Conservation (phyloP, 257 asterid species). For the Penstemon eatonii region DNA sequence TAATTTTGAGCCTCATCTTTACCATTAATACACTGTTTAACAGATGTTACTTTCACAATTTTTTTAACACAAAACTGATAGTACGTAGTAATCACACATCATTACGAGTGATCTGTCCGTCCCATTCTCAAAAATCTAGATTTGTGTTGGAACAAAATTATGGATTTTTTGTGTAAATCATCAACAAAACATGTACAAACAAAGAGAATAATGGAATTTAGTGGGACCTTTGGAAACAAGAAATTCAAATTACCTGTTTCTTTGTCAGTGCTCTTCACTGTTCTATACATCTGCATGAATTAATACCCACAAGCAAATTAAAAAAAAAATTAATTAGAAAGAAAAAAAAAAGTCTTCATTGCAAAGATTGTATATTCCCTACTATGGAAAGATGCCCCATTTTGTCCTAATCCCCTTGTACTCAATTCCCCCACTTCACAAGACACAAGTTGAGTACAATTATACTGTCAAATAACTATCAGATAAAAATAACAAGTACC, state of each 20-base stretch:
- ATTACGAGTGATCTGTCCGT: no score
- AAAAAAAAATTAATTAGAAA: not conserved
- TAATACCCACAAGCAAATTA: slow-evolving; percentile 25
- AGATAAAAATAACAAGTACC: not conserved
- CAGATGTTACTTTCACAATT: no score
- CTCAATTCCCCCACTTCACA: slow-evolving; percentile 32
- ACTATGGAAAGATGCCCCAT: slow-evolving; percentile 52
- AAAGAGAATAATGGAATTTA: slow-evolving; percentile 34
- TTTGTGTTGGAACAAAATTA: no score
- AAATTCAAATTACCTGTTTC: slow-evolving; percentile 57
- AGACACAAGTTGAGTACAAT: slow-evolving; percentile 17
- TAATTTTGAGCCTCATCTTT: no score
- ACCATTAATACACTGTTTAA: no score
- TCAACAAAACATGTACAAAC: slow-evolving; percentile 27
- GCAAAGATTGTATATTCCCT: slow-evolving; percentile 30
- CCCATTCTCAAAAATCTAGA: no score
- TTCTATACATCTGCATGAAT: slow-evolving; percentile 90
- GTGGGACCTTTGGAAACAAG: slow-evolving; percentile 35
- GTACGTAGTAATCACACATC: no score
- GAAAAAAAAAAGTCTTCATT: slow-evolving; percentile 32
- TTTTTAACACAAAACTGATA: no score
- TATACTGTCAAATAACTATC: not conserved
- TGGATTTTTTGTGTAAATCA: not conserved
- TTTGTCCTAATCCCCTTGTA: slow-evolving; percentile 48
- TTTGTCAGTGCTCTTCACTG: slow-evolving; percentile 92